These are phyloP conservation scores for Panus rudis DNA, from an alignment of 768 basidiomycete genomes.

Conservation along the genomic window DNA sequence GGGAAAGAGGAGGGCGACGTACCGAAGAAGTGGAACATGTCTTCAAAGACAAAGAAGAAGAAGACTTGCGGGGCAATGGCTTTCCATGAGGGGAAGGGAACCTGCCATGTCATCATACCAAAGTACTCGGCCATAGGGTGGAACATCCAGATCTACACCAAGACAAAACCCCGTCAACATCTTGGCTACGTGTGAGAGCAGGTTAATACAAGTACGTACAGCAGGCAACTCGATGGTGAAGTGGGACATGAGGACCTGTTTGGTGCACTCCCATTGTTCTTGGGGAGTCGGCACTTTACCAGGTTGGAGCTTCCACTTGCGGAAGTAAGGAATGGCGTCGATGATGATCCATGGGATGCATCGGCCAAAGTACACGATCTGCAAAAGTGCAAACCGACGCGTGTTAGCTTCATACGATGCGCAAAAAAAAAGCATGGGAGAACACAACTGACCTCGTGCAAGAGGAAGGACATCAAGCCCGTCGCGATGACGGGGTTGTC, in stretches of 20 bases:
- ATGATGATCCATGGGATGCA: conserved; percentile 94
- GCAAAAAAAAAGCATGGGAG: neutral
- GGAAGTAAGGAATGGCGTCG: conserved; percentile 91
- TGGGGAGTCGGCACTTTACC: conserved; percentile 69
- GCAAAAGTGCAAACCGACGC: neutral
- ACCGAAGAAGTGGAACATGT: conserved; percentile 90
- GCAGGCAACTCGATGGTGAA: conserved; percentile 92
- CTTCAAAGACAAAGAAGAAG: conserved; percentile 94
- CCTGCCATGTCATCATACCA: conserved; percentile 89
- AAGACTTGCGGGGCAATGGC: conserved; percentile 71
- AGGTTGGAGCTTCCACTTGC: conserved; percentile 89
- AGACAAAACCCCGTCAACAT: neutral
- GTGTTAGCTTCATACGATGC: neutral
- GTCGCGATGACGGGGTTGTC: conserved; percentile 91
- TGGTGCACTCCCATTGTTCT: conserved; percentile 96
- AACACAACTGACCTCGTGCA: conserved; percentile 78
- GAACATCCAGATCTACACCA: conserved; percentile 75
- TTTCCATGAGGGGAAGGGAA: conserved; percentile 76
- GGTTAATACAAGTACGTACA: too few species aligned
- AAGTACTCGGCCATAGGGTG: conserved; percentile 83
- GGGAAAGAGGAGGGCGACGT: conserved; percentile 15
- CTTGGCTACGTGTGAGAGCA: neutral
- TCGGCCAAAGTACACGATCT: conserved; percentile 97
- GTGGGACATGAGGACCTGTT: conserved; percentile 88
- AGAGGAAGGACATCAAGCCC: conserved; percentile 82